Evolutionary conservation across 805 yeast genomes (phyloP), one percentile per base, ranked within the genome.

Genomic region (Sporopachydermia lactativora): DNA sequence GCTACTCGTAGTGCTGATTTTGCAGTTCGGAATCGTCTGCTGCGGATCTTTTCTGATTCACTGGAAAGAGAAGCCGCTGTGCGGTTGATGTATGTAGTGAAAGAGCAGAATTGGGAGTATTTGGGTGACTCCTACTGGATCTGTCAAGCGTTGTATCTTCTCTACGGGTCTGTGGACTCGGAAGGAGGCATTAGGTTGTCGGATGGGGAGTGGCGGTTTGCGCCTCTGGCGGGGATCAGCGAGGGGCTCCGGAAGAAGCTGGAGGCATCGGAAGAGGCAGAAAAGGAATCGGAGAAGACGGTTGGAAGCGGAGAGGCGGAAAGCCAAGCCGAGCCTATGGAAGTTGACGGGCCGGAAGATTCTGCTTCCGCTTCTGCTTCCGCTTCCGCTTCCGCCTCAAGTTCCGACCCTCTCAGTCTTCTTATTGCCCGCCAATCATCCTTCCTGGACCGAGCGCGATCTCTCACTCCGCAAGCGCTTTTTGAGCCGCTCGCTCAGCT

Each of bases 61-160:
- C 62, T 92, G 45, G 96, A 88, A 45, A 70, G 66, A 39, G 86
- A 82, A 48, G 68, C 86, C 17, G 72, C 73, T 49, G 85, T 83
- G 55, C 68, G 98, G 43, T 63, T 92, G 28, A 76, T 79, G 47
- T 94, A 94, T 50, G 79, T 89, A 5, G 71, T 94, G n/a, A 66
- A 89, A 34, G 97, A 92, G 51, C 99, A 92, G 56, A 89, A 85
- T 52, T 92, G 99, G 99, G 99, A 92, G 54, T 81, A 73, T 48
- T 63, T 92, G 34, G 88, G 94, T 1, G 98, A 92, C 48, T 82
- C 81, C 51, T 82, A 86, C 35, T 92, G 98, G 98, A 61, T 89
- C 45, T 85, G 85, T 55, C 97, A 89, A 57, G 97, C 95, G 0
- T 65, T 84, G 15, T 96, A 88, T 53, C 60, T 94, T 18, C 60